Conservation (phyloP, 441 rosid species). For the Populus hybrid region DNA sequence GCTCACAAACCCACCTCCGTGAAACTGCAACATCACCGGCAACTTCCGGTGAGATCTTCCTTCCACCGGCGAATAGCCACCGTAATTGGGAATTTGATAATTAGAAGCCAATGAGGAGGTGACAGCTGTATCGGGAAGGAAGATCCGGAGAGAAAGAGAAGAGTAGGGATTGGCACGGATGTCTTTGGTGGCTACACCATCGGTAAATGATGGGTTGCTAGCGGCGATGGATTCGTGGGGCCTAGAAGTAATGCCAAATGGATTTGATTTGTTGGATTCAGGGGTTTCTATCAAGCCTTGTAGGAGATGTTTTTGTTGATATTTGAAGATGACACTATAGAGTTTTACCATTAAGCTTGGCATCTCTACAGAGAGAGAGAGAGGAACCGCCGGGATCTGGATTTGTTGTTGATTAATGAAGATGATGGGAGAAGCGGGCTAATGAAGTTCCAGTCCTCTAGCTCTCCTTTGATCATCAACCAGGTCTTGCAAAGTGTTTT, state of each 20-base stretch:
- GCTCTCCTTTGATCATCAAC: background rate
- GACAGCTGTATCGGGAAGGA: constrained; percentile 77
- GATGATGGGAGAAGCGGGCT: background rate
- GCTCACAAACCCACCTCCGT: constrained; percentile 93
- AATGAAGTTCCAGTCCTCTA: background rate
- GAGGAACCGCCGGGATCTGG: background rate
- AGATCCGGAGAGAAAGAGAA: constrained; percentile 72
- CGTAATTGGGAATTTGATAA: constrained; percentile 22
- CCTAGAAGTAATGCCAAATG: constrained; percentile 70
- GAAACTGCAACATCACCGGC: constrained; percentile 88
- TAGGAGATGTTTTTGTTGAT: constrained; percentile 67
- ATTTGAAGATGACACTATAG: constrained; percentile 77
- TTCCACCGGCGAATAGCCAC: constrained; percentile 70
- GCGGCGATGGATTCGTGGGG: constrained; percentile 65
- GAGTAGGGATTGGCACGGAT: constrained; percentile 81
- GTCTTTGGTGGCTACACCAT: constrained; percentile 89
- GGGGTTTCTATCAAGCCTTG: constrained; percentile 53
- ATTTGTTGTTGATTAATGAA: background rate
- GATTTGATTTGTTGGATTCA: constrained; percentile 34
- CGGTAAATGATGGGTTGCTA: constrained; percentile 69
- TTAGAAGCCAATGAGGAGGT: constrained; percentile 28
- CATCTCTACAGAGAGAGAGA: constrained; percentile 33
- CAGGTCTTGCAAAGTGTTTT: background rate
- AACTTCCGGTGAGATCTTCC: constrained; percentile 39
- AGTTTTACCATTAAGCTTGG: constrained; percentile 74